Conservation (phyloP, 768 basidiomycete species). For the Lactarius trivialis region DNA sequence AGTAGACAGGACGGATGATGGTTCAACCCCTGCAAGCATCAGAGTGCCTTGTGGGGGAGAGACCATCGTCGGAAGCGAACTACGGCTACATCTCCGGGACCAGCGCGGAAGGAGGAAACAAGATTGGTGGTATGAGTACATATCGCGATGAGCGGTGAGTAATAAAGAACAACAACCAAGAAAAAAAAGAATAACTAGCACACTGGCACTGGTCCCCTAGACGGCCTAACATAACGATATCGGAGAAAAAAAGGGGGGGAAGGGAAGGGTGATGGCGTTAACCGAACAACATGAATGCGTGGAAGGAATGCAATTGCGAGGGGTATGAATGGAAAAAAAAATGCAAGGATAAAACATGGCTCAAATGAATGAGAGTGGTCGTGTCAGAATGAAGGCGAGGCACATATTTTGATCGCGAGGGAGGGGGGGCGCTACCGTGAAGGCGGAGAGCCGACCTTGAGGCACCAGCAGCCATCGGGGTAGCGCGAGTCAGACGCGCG, state of each 20-base stretch:
- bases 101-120: conserved; percentile 9
- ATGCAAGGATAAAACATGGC: background rate
- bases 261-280: background rate
- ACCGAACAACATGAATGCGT: conserved; percentile 1
- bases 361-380: background rate
- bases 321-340: background rate
- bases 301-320: background rate
- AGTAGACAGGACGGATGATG: conserved; percentile 1
- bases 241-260: background rate
- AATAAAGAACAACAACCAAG: background rate
- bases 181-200: background rate
- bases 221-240: conserved; percentile 16
- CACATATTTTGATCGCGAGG: background rate
- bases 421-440: background rate
- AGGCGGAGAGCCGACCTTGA: conserved; percentile 13
- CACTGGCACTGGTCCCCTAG: conserved; percentile 23
- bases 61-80: conserved; percentile 4
- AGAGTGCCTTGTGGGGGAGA: background rate
- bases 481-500: conserved; percentile 11
- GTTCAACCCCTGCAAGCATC: background rate
- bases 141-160: background rate
- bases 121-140: conserved; percentile 7
- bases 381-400: background rate
- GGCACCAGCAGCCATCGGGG: conserved; percentile 22
- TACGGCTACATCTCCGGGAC: conserved; percentile 22